Conservation (phyloP, 2,329 filamentous ascomycete genomes). For the Colletotrichum filicis region DNA sequence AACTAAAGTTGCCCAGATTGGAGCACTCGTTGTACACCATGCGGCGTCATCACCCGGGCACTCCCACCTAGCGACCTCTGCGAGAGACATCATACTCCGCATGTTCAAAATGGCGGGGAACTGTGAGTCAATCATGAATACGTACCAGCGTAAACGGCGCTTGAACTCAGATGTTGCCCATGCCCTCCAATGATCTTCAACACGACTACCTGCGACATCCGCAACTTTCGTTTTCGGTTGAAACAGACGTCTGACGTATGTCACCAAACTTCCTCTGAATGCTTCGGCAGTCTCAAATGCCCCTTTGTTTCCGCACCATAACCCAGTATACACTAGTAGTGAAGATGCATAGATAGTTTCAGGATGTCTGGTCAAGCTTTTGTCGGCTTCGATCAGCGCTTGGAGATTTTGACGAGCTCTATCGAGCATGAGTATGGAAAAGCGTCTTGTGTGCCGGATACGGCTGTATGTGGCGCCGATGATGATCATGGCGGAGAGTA, state of each 20-base stretch:
- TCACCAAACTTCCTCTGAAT: slow-evolving; percentile 11
- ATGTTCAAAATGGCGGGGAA: slow-evolving; percentile 18
- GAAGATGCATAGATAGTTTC: slow-evolving; percentile 8
- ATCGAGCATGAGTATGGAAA: slow-evolving; percentile 8
- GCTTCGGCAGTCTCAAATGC: slow-evolving; percentile 22
- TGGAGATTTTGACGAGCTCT: slow-evolving; percentile 10
- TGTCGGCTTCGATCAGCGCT: background rate
- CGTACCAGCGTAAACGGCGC: slow-evolving; percentile 17
- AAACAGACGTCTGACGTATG: slow-evolving; percentile 4
- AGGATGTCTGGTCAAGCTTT: background rate
- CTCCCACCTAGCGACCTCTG: slow-evolving; percentile 11
- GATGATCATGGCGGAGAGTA: slow-evolving; percentile 12
- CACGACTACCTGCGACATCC: background rate
- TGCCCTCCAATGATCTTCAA: background rate
- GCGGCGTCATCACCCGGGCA: background rate
- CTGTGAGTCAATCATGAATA: slow-evolving; percentile 22
- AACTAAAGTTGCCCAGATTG: background rate
- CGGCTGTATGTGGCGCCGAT: slow-evolving; percentile 17
- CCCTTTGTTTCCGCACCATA: slow-evolving; percentile 26
- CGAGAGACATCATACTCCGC: slow-evolving; percentile 8
- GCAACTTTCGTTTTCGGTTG: background rate
- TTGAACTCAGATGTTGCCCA: background rate
- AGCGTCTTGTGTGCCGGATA: background rate
- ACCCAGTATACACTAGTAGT: slow-evolving; percentile 8
- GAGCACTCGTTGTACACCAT: background rate